Conservation (phyloP, 1,284 basidiomycete species). For the Puccinia hordei region DNA sequence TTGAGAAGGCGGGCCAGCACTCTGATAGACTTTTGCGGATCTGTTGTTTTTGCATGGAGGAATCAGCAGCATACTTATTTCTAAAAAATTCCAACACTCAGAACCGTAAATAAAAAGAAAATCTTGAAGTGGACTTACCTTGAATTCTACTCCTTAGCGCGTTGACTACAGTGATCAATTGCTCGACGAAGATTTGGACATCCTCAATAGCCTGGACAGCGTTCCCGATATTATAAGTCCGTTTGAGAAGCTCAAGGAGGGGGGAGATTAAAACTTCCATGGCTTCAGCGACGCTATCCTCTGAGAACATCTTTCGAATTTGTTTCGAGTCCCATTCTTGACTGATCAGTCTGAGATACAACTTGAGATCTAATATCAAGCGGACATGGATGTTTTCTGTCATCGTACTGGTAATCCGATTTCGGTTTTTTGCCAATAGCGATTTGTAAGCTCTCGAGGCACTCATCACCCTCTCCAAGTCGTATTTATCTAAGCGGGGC, state of each 20-base stretch:
- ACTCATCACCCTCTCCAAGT: conserved; percentile 54
- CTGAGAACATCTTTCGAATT: conserved; percentile 53
- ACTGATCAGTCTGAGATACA: conserved; percentile 53
- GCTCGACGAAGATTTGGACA: conserved; percentile 54
- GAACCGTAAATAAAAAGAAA: too few species aligned
- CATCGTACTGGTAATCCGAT: conserved; percentile 52
- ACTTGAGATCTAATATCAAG: conserved; percentile 55
- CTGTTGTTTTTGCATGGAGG: conserved; percentile 48
- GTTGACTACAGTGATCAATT: conserved; percentile 53
- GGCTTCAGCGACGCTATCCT: conserved; percentile 53
- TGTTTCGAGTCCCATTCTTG: conserved; percentile 53
- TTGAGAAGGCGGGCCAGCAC: conserved; percentile 34
- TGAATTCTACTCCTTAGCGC: conserved; percentile 47
- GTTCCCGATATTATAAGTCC: conserved; percentile 53
- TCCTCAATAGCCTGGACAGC: conserved; percentile 52
- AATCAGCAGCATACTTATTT: conserved; percentile 1
- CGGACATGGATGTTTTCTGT: conserved; percentile 53
- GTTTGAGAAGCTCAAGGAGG: conserved; percentile 53
- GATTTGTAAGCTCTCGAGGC: conserved; percentile 52
- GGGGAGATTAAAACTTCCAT: conserved; percentile 53
- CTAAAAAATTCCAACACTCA: too few species aligned
- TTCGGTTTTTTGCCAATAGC: conserved; percentile 52
- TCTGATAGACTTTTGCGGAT: conserved; percentile 51
- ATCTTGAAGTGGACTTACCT: neutral
- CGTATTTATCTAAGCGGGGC: conserved; percentile 54